Evolutionary conservation across 129 eudicot genomes (phyloP).

Genomic region (Ambrosia trifida): DNA sequence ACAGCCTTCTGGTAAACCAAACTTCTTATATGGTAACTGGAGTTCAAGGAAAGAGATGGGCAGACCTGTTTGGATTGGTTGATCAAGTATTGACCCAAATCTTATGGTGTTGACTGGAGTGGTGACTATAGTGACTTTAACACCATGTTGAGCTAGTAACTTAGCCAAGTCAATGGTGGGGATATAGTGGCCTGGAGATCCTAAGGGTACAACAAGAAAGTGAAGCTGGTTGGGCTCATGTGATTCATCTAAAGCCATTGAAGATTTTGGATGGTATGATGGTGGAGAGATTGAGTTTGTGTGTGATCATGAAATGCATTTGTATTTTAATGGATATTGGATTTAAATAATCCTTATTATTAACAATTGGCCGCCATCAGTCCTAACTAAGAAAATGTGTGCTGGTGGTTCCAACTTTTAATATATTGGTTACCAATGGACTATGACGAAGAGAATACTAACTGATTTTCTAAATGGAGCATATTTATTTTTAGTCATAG

Average conservation of each 20-base stretch:
- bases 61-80: constrained; percentile 41
- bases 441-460: no score
- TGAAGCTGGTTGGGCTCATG: constrained; percentile 40
- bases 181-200: constrained; percentile 59
- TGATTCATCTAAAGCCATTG: constrained; percentile 32
- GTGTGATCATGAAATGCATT: background rate
- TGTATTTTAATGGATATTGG: background rate
- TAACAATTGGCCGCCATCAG: no score
- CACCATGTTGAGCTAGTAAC: constrained; percentile 44
- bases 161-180: constrained; percentile 61
- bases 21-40: constrained; percentile 39
- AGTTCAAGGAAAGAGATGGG: constrained; percentile 37
- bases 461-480: no score
- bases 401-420: no score
- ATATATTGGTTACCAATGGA: no score
- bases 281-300: background rate
- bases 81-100: constrained; percentile 41
- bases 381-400: no score
- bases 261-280: background rate
- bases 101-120: constrained; percentile 36
- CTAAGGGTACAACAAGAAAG: constrained; percentile 52
- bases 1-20: constrained; percentile 63
- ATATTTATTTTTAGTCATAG: no score
- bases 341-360: no score
- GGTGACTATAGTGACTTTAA: constrained; percentile 44